Evolutionary conservation across 192 early-diverging fungal species (phyloP), one percentile per base, ranked within the genome.

Genomic region (Jimgerdemannia lactiflua): DNA sequence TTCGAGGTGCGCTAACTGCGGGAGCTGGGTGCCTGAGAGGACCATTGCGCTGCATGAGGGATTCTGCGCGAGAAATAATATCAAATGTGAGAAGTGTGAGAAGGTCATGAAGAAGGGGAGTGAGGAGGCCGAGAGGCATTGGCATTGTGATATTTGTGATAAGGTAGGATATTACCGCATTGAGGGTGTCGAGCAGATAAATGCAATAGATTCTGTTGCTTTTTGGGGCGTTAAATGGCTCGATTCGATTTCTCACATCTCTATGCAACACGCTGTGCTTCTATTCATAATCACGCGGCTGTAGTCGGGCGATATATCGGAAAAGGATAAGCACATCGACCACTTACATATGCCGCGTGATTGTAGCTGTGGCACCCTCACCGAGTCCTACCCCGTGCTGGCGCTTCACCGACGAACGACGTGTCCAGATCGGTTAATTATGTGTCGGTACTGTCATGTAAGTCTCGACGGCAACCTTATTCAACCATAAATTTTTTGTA

Each of bases 41-140:
- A 91, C 89, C 0, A 74, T 91, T 19, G 77, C 80, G 6, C 86
- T 97, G 70, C 96, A 98, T 73, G 82, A 82, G 71, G 89, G 88
- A 4, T 92, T 95, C 67, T 98, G 96, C 83, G 67, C 84, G 67
- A 87, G 96, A 0, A 94, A 98, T 76, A 96, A 97, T 79, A 69
- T 82, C 6, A 77, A 86, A 40, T 97, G 95, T 74, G 72, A 77
- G 14, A 75, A 75, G 9, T 97, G 95, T 82, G 71, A 79, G 2
- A 81, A 83, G 20, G 86, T 94, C 6, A 90, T 97, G 79, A 89
- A 89, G 72, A 92, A 89, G 39, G 80, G 84, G 2, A 77, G 75
- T 20, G 82, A 72, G 40, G 91, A 95, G 42, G 73, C 86, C n/a
- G 67, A 74, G 4, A 74, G 83, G 0, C 96, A 97, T 75, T 96